A percentile compares a stretch with the other conserved stretches of the same genome.
Conservation (phyloP, 257 asterid genomes). For the Penstemon eatonii region DNA sequence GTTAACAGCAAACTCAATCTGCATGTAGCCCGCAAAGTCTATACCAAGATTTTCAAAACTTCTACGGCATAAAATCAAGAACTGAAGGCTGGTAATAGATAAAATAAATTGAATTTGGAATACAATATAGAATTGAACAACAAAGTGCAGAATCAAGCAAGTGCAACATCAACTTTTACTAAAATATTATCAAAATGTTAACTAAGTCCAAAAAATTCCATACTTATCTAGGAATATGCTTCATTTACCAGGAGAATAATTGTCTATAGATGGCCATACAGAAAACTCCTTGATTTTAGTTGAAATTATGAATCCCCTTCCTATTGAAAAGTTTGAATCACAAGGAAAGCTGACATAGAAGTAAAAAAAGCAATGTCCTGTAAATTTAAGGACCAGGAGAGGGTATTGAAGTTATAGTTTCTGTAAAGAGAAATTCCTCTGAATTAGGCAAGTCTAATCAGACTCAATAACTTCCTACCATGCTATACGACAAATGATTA, state of each 20-base stretch:
- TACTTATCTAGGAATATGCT: not conserved
- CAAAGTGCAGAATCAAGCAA: constrained; percentile 1
- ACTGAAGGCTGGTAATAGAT: not conserved
- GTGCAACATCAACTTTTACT: too few species aligned
- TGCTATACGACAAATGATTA: constrained; percentile 5
- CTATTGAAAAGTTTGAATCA: not conserved
- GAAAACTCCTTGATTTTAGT: too few species aligned
- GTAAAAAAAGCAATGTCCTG: not conserved
- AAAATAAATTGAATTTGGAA: constrained; percentile 1
- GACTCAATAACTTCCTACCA: not conserved
- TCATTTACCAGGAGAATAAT: too few species aligned
- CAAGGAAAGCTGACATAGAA: constrained; percentile 5
- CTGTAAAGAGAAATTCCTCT: not conserved
- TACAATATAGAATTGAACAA: constrained; percentile 4
- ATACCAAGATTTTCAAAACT: not conserved
- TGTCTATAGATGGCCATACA: too few species aligned
- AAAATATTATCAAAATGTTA: too few species aligned
- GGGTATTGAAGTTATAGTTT: not conserved
- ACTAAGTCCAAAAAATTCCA: not conserved
- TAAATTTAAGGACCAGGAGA: not conserved
- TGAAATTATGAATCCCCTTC: too few species aligned
- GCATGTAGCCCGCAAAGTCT: not conserved
- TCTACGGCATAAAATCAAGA: constrained; percentile 3
- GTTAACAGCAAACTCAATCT: not conserved
- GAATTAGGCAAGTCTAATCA: not conserved